phyloP scores from a whole-genome alignment of 1,139 yeast species.

The Suhomyces chickasaworum region DNA sequence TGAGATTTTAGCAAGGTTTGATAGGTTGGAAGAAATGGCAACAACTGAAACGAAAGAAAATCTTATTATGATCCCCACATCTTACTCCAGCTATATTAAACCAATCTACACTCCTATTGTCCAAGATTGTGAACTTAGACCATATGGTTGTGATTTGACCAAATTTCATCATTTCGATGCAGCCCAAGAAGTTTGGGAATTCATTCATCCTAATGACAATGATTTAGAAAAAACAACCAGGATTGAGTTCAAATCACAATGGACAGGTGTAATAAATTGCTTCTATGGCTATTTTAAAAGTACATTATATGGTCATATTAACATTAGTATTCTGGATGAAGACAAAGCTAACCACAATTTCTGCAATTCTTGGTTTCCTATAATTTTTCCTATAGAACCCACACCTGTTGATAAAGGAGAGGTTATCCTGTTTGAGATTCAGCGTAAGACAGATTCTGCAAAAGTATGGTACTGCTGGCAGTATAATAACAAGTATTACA shows the following conservation, averaged over 20 bases:
- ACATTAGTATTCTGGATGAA: constrained; percentile 30
- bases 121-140: constrained; percentile 34
- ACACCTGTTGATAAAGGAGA: constrained; percentile 45
- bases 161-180: constrained; percentile 46
- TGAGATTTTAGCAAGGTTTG: constrained; percentile 54
- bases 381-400: constrained; percentile 69
- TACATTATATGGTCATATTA: constrained; percentile 57
- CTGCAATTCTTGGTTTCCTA: constrained; percentile 62
- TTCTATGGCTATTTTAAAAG: constrained; percentile 77
- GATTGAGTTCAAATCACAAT: constrained; percentile 19
- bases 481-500: constrained; percentile 28
- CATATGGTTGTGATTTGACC: constrained; percentile 63
- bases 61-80: constrained; percentile 63
- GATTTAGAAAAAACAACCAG: background rate
- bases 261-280: constrained; percentile 76
- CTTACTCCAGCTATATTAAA: constrained; percentile 59
- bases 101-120: constrained; percentile 63
- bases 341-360: constrained; percentile 19
- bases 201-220: constrained; percentile 44
- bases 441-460: constrained; percentile 27
- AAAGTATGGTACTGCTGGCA: constrained; percentile 80
- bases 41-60: too few relatives aligned
- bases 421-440: constrained; percentile 52
- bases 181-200: constrained; percentile 54
- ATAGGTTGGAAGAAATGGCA: constrained; percentile 1